These are phyloP conservation scores for Ophiocordyceps camponoti-floridani DNA, from an alignment of 2,329 filamentous ascomycete species.

Conservation along the genomic window DNA sequence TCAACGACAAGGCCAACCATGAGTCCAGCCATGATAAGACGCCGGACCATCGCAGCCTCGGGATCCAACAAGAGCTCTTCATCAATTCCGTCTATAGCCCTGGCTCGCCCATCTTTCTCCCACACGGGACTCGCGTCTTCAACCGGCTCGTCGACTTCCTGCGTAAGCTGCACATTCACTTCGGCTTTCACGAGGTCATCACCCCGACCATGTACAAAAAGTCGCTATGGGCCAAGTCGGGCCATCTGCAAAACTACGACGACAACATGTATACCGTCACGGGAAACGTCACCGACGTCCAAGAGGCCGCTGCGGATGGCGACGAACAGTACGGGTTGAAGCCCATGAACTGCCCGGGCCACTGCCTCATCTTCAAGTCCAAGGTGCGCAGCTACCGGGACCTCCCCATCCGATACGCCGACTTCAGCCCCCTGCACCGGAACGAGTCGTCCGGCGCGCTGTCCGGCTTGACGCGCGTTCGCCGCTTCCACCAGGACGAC, in stretches of 20 bases:
- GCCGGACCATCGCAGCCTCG: conserved; percentile 42
- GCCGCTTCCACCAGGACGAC: conserved; percentile 81
- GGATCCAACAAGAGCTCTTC: conserved; percentile 55
- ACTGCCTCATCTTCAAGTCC: conserved; percentile 68
- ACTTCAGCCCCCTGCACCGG: conserved; percentile 74
- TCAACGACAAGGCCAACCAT: conserved; percentile 6
- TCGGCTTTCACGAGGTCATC: conserved; percentile 77
- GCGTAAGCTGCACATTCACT: conserved; percentile 65
- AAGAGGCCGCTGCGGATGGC: conserved; percentile 28
- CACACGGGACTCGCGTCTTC: conserved; percentile 66
- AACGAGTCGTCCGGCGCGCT: conserved; percentile 73
- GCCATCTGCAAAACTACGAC: conserved; percentile 77
- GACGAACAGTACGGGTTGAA: conserved; percentile 67
- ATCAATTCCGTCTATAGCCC: conserved; percentile 65
- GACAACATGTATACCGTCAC: conserved; percentile 83
- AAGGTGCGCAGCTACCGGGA: conserved; percentile 61
- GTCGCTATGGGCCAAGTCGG: conserved; percentile 68
- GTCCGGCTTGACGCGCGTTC: conserved; percentile 65
- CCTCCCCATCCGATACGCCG: conserved; percentile 66
- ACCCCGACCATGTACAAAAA: conserved; percentile 86
- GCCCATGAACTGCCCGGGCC: conserved; percentile 85
- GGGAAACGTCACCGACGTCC: conserved; percentile 20
- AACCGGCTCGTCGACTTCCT: conserved; percentile 70
- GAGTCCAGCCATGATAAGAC: conserved; percentile 11
- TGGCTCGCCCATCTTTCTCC: conserved; percentile 70